Evolutionary conservation across 164 flowering plant genomes (phyloP), one percentile per base, ranked within the genome.

Genomic region (Chimonanthus salicifolius): DNA sequence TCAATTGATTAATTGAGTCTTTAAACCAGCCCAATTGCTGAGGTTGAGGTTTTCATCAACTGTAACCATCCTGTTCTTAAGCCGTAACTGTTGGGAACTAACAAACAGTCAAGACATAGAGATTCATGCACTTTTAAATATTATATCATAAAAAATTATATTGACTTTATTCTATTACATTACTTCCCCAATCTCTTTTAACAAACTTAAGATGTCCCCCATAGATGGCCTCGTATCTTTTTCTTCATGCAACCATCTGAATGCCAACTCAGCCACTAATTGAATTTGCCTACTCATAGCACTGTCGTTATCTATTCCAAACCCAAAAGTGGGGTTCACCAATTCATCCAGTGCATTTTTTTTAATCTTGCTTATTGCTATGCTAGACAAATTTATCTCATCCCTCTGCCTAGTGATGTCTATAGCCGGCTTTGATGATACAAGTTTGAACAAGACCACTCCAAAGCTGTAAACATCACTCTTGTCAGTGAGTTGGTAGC

Each of bases 161-260:
- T 33, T 33, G 1, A 33, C 0, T 33, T 33, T 1, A 33, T 33
- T 33, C 1, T 33, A 33, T 33, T 33, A 33, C 33, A 33, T 33
- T 33, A 33, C 33, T 33, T 33, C 33, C 80, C 82, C 21, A 67
- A 88, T 84, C 51, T 51, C 76, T 70, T 47, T 82, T 71, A 92
- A 68, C 49, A 51, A 67, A 75, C 74, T 77, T 74, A 84, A 48
- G 4, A 86, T 91, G 75, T 92, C 91, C 21, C 74, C 76, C 97
- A 92, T 92, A 10, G 88, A 20, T 46, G 97, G 94, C 74, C 97
- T 86, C 85, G 83, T 71, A 9, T 90, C 95, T 51, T 82, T 86
- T 68, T 87, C 88, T 64, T 80, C 81, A 47, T 88, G 94, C 81
- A 92, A 66, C 48, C 97, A 92, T 50, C 85, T 80, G 64, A 89